Conservation (phyloP, 2,329 filamentous ascomycete genomes). For the Arthrobotrys entomopaga region DNA sequence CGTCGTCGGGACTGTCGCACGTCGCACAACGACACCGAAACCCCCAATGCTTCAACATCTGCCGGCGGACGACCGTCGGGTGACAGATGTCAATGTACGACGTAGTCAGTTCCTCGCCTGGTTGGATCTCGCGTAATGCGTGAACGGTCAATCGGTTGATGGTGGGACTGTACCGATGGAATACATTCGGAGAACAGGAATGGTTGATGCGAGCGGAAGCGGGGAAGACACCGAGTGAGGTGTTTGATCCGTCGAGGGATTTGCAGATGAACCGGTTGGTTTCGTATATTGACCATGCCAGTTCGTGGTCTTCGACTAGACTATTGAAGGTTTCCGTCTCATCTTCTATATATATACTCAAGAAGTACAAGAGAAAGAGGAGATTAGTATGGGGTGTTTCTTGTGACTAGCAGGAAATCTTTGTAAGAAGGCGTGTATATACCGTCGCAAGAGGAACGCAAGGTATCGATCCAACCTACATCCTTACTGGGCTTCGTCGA, state of each 20-base stretch:
- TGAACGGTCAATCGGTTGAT: conserved; percentile 57
- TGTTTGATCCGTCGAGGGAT: conserved; percentile 3
- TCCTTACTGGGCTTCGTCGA: conserved; percentile 40
- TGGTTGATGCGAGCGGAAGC: conserved; percentile 59
- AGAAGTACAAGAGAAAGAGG: background rate
- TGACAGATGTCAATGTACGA: conserved; percentile 56
- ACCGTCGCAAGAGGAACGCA: conserved; percentile 29
- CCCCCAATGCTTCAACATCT: conserved; percentile 43
- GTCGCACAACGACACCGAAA: conserved; percentile 37
- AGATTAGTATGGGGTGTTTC: background rate
- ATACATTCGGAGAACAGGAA: conserved; percentile 59
- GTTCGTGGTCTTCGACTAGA: conserved; percentile 33
- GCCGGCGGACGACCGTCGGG: conserved; percentile 23
- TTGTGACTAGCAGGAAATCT: background rate
- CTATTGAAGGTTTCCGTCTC: conserved; percentile 29
- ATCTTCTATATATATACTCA: conserved; percentile 19
- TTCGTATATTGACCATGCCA: conserved; percentile 52
- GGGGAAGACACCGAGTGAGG: conserved; percentile 57
- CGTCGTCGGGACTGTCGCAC: conserved; percentile 32
- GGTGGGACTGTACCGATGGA: conserved; percentile 57
- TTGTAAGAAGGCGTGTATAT: background rate
- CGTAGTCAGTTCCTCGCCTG: conserved; percentile 59
- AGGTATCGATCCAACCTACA: conserved; percentile 35
- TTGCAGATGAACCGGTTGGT: conserved; percentile 52
- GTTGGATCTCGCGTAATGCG: conserved; percentile 57